Conservation (phyloP, 352 stramenopile species). For the Pythium plurisporium region DNA sequence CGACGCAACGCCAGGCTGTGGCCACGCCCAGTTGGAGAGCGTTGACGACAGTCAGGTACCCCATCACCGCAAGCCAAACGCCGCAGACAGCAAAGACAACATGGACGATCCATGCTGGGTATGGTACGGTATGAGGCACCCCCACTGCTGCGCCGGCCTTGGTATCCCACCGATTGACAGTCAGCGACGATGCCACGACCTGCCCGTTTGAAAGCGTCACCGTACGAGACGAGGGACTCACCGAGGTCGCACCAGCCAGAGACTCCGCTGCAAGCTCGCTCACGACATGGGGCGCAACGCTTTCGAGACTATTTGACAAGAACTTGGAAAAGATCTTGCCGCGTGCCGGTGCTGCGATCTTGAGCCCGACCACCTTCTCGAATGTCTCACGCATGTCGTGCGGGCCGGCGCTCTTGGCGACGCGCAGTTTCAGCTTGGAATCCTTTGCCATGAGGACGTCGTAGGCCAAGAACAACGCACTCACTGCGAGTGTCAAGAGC, state of each 20-base stretch:
- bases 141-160: not conserved
- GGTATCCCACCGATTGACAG: constrained; percentile 1
- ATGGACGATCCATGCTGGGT: constrained; percentile 61
- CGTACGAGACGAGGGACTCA: not conserved
- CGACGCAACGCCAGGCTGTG: constrained; percentile 51
- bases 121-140: constrained; percentile 36
- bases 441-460: constrained; percentile 66
- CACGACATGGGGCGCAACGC: constrained; percentile 41
- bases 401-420: constrained; percentile 27
- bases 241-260: not conserved
- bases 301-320: constrained; percentile 49
- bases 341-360: constrained; percentile 59
- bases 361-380: constrained; percentile 64
- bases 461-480: constrained; percentile 49
- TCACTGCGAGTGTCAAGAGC: constrained; percentile 35
- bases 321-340: constrained; percentile 67
- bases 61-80: constrained; percentile 38
- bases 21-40: constrained; percentile 39
- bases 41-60: constrained; percentile 37
- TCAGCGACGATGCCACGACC: constrained; percentile 14
- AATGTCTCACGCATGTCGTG: constrained; percentile 46
- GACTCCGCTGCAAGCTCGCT: constrained; percentile 33
- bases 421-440: constrained; percentile 60
- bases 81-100: constrained; percentile 42
- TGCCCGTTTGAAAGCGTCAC: constrained; percentile 12